Conservation (phyloP, 202 grass and related monocot species). For the Eragrostis tef region DNA sequence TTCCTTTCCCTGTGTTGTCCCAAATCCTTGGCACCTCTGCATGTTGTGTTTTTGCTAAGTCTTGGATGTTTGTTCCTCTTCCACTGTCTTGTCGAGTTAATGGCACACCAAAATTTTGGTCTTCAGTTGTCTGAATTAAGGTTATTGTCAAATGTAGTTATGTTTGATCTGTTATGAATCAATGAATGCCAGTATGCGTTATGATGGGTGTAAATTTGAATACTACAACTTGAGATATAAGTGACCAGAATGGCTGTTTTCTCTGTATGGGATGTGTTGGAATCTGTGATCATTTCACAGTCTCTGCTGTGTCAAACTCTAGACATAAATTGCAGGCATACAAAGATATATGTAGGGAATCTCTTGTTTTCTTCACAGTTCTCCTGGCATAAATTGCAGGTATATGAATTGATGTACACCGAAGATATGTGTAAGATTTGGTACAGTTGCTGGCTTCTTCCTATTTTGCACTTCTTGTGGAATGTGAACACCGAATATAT, state of each 20-base stretch:
- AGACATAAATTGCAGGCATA: neutral
- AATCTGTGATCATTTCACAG: neutral
- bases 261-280: neutral
- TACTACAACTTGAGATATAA: neutral
- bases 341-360: neutral
- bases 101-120: neutral
- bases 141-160: neutral
- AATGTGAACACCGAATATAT: too few relatives aligned
- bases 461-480: too few relatives aligned
- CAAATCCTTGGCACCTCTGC: neutral
- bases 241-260: neutral
- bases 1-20: neutral
- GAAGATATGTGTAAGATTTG: too few relatives aligned
- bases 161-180: neutral
- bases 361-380: neutral
- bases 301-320: neutral
- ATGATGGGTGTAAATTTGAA: neutral
- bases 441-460: too few relatives aligned
- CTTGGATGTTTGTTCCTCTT: neutral
- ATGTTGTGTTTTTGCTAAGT: neutral
- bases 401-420: neutral
- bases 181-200: neutral
- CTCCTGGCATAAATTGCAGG: neutral
- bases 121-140: neutral
- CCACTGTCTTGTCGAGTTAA: neutral